Evolutionary conservation across 1,284 basidiomycete genomes (phyloP).

Genomic region (Takashimella tepidaria): DNA sequence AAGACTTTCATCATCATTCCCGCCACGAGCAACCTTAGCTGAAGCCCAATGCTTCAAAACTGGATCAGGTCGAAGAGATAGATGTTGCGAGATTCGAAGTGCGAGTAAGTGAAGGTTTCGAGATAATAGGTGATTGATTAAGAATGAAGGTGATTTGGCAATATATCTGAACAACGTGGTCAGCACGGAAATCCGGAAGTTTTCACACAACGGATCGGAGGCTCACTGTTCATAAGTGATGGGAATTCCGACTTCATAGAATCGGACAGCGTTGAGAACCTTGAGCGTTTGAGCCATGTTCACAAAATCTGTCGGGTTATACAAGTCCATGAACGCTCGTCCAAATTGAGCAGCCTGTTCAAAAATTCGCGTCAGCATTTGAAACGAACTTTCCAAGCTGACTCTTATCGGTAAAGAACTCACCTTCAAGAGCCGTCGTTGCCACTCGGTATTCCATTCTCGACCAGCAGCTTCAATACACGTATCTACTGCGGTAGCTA

Average conservation of each 20-base stretch:
- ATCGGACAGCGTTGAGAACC: conserved; percentile 89
- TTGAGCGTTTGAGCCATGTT: conserved; percentile 86
- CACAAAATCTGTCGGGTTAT: conserved; percentile 86
- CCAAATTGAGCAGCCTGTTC: conserved; percentile 91
- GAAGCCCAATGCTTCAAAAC: conserved; percentile 96
- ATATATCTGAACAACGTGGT: conserved; percentile 62
- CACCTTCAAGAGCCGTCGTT: conserved; percentile 76
- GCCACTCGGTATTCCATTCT: conserved; percentile 88
- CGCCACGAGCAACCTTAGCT: conserved; percentile 75
- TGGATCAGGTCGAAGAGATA: conserved; percentile 74
- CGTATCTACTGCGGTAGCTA: conserved; percentile 81
- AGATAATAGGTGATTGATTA: conserved; percentile 76
- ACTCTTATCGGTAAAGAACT: conserved; percentile 41
- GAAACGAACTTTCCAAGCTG: no score
- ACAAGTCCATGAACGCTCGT: conserved; percentile 83
- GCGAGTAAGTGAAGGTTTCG: conserved; percentile 88
- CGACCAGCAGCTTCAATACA: conserved; percentile 90
- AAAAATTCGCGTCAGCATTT: no score
- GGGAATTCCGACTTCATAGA: conserved; percentile 87
- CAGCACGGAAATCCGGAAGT: background rate
- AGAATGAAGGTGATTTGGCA: conserved; percentile 66
- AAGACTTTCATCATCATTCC: conserved; percentile 68
- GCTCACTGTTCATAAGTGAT: conserved; percentile 81
- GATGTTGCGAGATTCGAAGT: conserved; percentile 79
- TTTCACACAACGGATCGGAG: background rate